A percentile compares a stretch with the other conserved stretches of the same genome.
Evolutionary conservation across 1,139 yeast species (phyloP).

Genomic region (Citeromyces siamensis): DNA sequence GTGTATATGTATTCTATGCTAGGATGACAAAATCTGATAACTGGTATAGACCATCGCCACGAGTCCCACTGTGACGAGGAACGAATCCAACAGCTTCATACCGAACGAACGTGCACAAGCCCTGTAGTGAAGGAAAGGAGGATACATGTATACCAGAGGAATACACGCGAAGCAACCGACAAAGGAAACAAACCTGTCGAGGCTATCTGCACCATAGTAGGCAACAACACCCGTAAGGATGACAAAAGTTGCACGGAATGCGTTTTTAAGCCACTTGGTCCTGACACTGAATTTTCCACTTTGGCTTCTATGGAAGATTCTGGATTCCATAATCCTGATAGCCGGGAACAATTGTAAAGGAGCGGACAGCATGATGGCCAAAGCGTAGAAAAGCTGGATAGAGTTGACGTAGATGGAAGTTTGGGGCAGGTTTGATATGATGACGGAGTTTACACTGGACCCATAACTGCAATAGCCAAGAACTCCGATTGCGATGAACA

Average conservation of each 20-base stretch:
- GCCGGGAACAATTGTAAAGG: slow-evolving; percentile 75
- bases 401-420: slow-evolving; percentile 46
- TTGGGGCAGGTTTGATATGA: slow-evolving; percentile 62
- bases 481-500: slow-evolving; percentile 52
- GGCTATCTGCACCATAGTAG: slow-evolving; percentile 48
- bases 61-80: slow-evolving; percentile 41
- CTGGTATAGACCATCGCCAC: slow-evolving; percentile 56
- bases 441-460: slow-evolving; percentile 50
- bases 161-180: slow-evolving; percentile 78
- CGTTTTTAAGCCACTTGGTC: slow-evolving; percentile 59
- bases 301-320: slow-evolving; percentile 31
- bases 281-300: slow-evolving; percentile 42
- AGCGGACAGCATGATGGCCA: slow-evolving; percentile 63
- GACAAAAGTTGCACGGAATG: slow-evolving; percentile 41
- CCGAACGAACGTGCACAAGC: slow-evolving; percentile 19
- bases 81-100: slow-evolving; percentile 26
- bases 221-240: slow-evolving; percentile 38
- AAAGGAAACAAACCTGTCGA: slow-evolving; percentile 64
- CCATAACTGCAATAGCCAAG: slow-evolving; percentile 67
- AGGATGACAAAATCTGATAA: slow-evolving; percentile 33
- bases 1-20: too few species aligned
- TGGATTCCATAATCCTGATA: slow-evolving; percentile 54
- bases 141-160: slow-evolving; percentile 74
- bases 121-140: slow-evolving; percentile 54
- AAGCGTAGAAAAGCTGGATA: slow-evolving; percentile 54